Conservation (phyloP, 2,329 filamentous ascomycete genomes). For the Botrytis hyacinthi region DNA sequence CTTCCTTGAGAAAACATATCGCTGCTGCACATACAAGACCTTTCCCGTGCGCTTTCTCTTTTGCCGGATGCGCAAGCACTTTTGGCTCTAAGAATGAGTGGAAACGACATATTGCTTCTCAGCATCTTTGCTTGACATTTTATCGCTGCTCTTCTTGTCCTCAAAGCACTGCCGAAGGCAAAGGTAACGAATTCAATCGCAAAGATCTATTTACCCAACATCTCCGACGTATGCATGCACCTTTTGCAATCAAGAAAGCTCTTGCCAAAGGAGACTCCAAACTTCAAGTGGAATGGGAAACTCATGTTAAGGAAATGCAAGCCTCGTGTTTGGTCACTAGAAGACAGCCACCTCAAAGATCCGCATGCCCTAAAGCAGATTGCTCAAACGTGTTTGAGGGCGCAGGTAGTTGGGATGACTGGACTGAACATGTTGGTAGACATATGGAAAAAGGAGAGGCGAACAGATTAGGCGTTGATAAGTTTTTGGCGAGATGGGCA, state of each 20-base stretch:
- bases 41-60: slow-evolving; percentile 82
- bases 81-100: slow-evolving; percentile 97
- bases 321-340: slow-evolving; percentile 69
- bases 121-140: slow-evolving; percentile 73
- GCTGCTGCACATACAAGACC: slow-evolving; percentile 67
- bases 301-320: slow-evolving; percentile 67
- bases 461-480: slow-evolving; percentile 55
- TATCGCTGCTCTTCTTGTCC: slow-evolving; percentile 64
- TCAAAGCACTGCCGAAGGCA: slow-evolving; percentile 52
- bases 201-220: slow-evolving; percentile 97
- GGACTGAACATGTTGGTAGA: slow-evolving; percentile 87
- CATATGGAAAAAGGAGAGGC: slow-evolving; percentile 79
- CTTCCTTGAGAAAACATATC: slow-evolving; percentile 64
- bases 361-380: slow-evolving; percentile 68
- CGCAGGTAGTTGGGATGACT: slow-evolving; percentile 76
- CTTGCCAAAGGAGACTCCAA: slow-evolving; percentile 57
- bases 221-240: slow-evolving; percentile 87
- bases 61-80: slow-evolving; percentile 77
- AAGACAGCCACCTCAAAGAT: slow-evolving; percentile 66
- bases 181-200: slow-evolving; percentile 77
- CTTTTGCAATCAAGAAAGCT: slow-evolving; percentile 60
- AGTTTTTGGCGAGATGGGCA: slow-evolving; percentile 59
- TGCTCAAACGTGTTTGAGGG: slow-evolving; percentile 72
- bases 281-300: slow-evolving; percentile 61
- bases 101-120: slow-evolving; percentile 90